Evolutionary conservation across 805 yeast genomes (phyloP).

Genomic region (Saturnispora galanensis): DNA sequence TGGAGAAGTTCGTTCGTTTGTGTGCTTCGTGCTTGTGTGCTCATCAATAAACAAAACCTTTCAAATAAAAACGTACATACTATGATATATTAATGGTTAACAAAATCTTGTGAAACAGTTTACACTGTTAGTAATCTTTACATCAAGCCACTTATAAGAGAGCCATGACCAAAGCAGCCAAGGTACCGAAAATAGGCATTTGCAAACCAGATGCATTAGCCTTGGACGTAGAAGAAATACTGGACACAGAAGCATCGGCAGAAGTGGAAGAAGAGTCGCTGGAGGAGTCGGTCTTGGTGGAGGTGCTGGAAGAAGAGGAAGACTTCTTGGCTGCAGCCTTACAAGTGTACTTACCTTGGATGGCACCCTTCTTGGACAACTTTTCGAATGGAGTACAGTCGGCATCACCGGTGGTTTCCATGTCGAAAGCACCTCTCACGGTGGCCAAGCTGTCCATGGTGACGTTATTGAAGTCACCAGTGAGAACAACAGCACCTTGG

Average conservation of each 20-base stretch:
- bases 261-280: constrained; percentile 26
- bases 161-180: constrained; percentile 42
- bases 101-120: too few species aligned
- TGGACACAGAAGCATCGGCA: constrained; percentile 15
- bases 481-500: constrained; percentile 79
- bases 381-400: constrained; percentile 70
- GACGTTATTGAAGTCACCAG: constrained; percentile 76
- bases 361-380: constrained; percentile 66
- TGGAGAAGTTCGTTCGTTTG: too few species aligned
- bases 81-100: too few species aligned
- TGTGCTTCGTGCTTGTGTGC: too few species aligned
- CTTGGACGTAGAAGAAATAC: constrained; percentile 22
- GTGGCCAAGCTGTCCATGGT: constrained; percentile 61
- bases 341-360: constrained; percentile 88
- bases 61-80: too few species aligned
- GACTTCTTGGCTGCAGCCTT: constrained; percentile 49
- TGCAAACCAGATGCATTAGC: constrained; percentile 22
- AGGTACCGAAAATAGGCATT: constrained; percentile 37
- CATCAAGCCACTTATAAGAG: constrained; percentile 31
- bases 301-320: constrained; percentile 28
- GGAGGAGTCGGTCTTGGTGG: constrained; percentile 18
- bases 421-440: constrained; percentile 87
- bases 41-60: too few species aligned
- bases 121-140: background rate
- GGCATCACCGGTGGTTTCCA: constrained; percentile 67